A percentile compares a stretch with the other conserved stretches of the same genome.
Conservation (phyloP, 805 yeast genomes). For the Tetrapisispora iriomotensis region DNA sequence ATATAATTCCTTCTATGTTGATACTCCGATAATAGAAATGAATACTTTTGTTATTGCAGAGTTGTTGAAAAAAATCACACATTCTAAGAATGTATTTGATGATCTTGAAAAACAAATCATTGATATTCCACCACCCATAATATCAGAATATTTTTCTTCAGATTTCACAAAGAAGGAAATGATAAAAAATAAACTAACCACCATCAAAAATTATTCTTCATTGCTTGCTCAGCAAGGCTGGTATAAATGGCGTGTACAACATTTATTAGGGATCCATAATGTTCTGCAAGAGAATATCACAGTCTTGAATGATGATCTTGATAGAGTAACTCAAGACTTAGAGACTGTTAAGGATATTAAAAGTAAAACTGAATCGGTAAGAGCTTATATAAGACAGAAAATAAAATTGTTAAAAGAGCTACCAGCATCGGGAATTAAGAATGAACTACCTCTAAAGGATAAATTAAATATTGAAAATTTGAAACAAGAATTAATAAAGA, state of each 20-base stretch:
- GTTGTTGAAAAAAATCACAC: conserved; percentile 39
- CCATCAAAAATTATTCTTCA: conserved; percentile 42
- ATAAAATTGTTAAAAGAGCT: conserved; percentile 13
- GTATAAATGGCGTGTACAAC: conserved; percentile 53
- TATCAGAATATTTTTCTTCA: conserved; percentile 39
- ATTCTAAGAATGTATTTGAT: conserved; percentile 39
- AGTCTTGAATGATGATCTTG: conserved; percentile 18
- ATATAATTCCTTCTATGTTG: conserved; percentile 15
- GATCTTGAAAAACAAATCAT: conserved; percentile 38
- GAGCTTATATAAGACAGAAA: conserved; percentile 14
- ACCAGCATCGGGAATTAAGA: conserved; percentile 6
- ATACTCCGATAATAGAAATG: conserved; percentile 32
- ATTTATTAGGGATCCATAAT: conserved; percentile 36
- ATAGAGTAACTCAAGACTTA: conserved; percentile 11
- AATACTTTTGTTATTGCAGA: conserved; percentile 47
- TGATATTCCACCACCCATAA: conserved; percentile 39
- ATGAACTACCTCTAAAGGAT: conserved; percentile 8
- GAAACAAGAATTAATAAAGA: conserved; percentile 9
- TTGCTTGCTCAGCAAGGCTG: conserved; percentile 46
- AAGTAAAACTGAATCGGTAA: conserved; percentile 9
- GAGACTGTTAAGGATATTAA: conserved; percentile 7
- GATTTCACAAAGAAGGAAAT: conserved; percentile 30
- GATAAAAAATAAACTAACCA: conserved; percentile 40
- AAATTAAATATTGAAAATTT: conserved; percentile 13
- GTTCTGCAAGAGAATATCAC: conserved; percentile 23